phyloP scores from a whole-genome alignment of 2,329 filamentous ascomycete genomes.

The Trichoderma simmonsii region DNA sequence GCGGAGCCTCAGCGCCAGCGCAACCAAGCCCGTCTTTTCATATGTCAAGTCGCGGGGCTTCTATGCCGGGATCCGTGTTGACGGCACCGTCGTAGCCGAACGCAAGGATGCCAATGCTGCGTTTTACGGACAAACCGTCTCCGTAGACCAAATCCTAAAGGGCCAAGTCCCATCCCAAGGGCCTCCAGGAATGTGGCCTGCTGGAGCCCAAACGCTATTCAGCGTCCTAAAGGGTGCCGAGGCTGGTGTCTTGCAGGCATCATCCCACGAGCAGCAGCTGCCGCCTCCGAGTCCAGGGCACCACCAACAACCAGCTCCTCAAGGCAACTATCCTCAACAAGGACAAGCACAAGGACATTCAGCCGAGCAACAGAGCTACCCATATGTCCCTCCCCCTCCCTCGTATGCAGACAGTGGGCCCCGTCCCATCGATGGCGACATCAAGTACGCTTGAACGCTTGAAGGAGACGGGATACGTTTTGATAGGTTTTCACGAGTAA shows the following conservation, averaged over 20 bases:
- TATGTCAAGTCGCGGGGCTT: conserved; percentile 89
- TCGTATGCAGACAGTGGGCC: conserved; percentile 7
- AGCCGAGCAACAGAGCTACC: background rate
- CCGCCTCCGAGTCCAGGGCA: background rate
- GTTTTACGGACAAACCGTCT: conserved; percentile 68
- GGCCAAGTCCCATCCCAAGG: conserved; percentile 34
- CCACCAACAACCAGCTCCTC: background rate
- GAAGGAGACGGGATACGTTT: background rate
- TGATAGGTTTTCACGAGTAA: background rate
- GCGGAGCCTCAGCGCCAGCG: conserved; percentile 30
- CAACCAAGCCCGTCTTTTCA: conserved; percentile 46
- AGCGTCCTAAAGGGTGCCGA: conserved; percentile 34
- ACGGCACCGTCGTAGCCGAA: conserved; percentile 83
- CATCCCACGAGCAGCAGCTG: conserved; percentile 2
- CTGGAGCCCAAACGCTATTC: conserved; percentile 31
- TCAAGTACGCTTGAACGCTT: conserved; percentile 17
- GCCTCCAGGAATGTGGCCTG: conserved; percentile 32
- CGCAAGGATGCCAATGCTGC: conserved; percentile 82
- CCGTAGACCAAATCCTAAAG: conserved; percentile 47
- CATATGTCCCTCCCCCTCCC: background rate
- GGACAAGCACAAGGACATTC: background rate
- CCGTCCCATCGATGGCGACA: conserved; percentile 15
- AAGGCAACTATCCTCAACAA: background rate
- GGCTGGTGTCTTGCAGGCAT: conserved; percentile 25
- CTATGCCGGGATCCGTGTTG: conserved; percentile 81